phyloP scores from a whole-genome alignment of 805 yeast species.

The Monosporozyma solicola region DNA sequence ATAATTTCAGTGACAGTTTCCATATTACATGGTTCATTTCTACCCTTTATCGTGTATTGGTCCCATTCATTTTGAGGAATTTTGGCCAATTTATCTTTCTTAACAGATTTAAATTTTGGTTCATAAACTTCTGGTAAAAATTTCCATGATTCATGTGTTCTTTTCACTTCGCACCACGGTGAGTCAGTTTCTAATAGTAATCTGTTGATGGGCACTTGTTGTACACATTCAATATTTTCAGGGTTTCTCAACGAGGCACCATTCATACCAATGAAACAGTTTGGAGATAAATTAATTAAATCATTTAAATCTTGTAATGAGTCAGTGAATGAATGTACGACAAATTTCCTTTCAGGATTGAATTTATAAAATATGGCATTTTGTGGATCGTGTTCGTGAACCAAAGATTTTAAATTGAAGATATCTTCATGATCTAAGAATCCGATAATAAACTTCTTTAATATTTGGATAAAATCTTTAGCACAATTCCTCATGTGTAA shows the following conservation, averaged over 20 bases:
- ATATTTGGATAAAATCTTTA: slow-evolving; percentile 60
- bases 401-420: slow-evolving; percentile 10
- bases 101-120: slow-evolving; percentile 22
- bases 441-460: slow-evolving; percentile 51
- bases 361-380: slow-evolving; percentile 26
- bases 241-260: slow-evolving; percentile 85
- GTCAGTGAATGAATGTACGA: slow-evolving; percentile 95
- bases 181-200: slow-evolving; percentile 90
- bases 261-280: slow-evolving; percentile 63
- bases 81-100: slow-evolving; percentile 28
- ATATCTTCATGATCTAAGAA: slow-evolving; percentile 27
- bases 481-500: slow-evolving; percentile 84
- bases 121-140: slow-evolving; percentile 35
- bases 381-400: slow-evolving; percentile 5
- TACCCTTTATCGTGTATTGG: slow-evolving; percentile 51
- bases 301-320: slow-evolving; percentile 50
- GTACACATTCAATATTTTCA: slow-evolving; percentile 61
- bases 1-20: slow-evolving; percentile 70
- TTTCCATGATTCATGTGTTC: slow-evolving; percentile 66
- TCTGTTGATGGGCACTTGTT: slow-evolving; percentile 56
- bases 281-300: slow-evolving; percentile 37
- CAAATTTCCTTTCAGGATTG: slow-evolving; percentile 44
- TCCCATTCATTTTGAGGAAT: slow-evolving; percentile 21
- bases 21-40: slow-evolving; percentile 89
- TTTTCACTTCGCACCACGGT: slow-evolving; percentile 96